phyloP scores from a whole-genome alignment of 106 monocot species.

The Dendrobium huoshanense region DNA sequence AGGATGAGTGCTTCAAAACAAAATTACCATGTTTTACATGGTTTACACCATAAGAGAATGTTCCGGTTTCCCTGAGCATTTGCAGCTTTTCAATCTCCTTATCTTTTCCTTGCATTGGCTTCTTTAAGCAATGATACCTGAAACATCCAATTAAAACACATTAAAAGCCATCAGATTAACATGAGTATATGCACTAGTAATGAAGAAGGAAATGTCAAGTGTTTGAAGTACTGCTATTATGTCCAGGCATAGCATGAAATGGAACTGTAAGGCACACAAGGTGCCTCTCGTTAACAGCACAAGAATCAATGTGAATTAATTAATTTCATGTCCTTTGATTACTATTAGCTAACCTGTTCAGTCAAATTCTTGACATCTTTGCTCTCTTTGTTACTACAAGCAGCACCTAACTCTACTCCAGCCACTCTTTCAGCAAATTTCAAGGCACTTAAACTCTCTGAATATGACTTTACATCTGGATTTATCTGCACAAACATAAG shows the following conservation, averaged over 20 bases:
- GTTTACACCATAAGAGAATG: slow-evolving; percentile 13
- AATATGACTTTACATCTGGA: slow-evolving; percentile 62
- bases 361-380: slow-evolving; percentile 53
- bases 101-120: slow-evolving; percentile 63
- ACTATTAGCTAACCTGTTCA: slow-evolving; percentile 31
- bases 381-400: slow-evolving; percentile 54
- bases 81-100: slow-evolving; percentile 78
- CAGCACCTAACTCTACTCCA: slow-evolving; percentile 65
- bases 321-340: background rate
- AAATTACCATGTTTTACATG: slow-evolving; percentile 2
- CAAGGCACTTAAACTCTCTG: slow-evolving; percentile 62
- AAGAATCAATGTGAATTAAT: background rate
- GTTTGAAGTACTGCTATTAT: background rate
- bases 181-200: background rate
- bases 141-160: background rate
- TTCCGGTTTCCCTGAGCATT: slow-evolving; percentile 36
- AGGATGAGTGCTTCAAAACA: slow-evolving; percentile 42
- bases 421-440: slow-evolving; percentile 89
- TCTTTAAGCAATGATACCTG: slow-evolving; percentile 85
- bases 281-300: background rate
- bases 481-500: slow-evolving; percentile 84
- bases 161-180: background rate
- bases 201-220: background rate
- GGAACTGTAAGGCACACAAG: background rate
- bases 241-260: background rate